Percentiles rank a stretch among this genome's conserved stretches.
Evolutionary conservation across 2,329 filamentous ascomycete genomes (phyloP).

Genomic region (Botryotinia calthae): DNA sequence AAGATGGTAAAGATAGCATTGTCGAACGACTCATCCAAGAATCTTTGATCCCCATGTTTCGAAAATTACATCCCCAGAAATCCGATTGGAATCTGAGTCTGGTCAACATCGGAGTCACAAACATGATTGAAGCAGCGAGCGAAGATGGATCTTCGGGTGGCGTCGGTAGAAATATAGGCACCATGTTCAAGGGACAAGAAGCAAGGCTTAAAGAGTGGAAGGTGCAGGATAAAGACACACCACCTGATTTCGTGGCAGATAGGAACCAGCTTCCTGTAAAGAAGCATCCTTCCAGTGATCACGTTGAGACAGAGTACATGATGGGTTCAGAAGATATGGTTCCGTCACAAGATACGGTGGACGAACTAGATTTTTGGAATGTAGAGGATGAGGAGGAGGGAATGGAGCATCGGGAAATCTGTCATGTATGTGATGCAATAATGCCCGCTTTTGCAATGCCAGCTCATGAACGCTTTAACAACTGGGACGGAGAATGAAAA

Average conservation of each 20-base stretch:
- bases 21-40: conserved; percentile 70
- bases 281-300: background rate
- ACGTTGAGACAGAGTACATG: background rate
- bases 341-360: conserved; percentile 29
- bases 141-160: conserved; percentile 40
- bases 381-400: conserved; percentile 31
- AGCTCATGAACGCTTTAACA: conserved; percentile 50
- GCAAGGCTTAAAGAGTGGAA: conserved; percentile 66
- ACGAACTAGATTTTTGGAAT: conserved; percentile 28
- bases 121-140: conserved; percentile 64
- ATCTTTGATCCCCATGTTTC: conserved; percentile 67
- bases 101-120: conserved; percentile 83
- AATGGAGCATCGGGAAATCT: conserved; percentile 38
- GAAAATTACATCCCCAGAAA: conserved; percentile 64
- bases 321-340: conserved; percentile 35
- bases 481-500: conserved; percentile 25
- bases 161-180: conserved; percentile 69
- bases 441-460: conserved; percentile 50
- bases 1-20: conserved; percentile 55
- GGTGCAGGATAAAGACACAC: conserved; percentile 47
- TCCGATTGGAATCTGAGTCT: conserved; percentile 75
- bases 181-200: conserved; percentile 79
- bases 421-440: conserved; percentile 44
- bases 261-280: background rate
- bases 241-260: conserved; percentile 30